Base-by-base conservation (phyloP, 768 basidiomycete species). In the Russula ochroleuca region DNA sequence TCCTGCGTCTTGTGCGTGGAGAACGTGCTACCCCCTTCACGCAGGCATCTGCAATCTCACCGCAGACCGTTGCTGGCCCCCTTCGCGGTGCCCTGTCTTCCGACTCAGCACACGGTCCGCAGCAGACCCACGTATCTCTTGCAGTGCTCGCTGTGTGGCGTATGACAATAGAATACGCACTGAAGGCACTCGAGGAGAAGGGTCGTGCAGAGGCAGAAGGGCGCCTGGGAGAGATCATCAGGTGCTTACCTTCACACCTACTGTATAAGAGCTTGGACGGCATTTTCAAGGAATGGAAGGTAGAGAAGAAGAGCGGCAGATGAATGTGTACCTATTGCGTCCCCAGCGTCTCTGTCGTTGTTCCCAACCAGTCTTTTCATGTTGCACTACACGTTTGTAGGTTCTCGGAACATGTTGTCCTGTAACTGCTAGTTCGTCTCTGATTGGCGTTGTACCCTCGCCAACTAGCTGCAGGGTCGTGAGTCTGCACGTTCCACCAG, bases 71-170 rank as follows among this genome's bases (percentile, higher is more conserved):
- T 43, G 83, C 85, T 55, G 90, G 90, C 4, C 87, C 88, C 15
- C 80, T 90, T 55, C 77, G 89, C 13, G 77, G 85, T 50, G 90
- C 89, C 40, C 78, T 92, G 54, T 78, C 83, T 6, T 84, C 83
- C n/a, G 85, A 85, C 47, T 90, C 92, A 4, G 84, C 90, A 14
- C 92, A 94, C 70, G 87, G 86, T 21, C 80, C 85, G 45, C 92
- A 95, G 70, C 96, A 99, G 76, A 98, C 94, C 1, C 94, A 95
- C 68, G 90, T 96, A 25, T 92, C 92, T 10, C 82, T 98, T 37
- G 94, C 95, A 10, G 90, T 98, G 13, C 79, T 98, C 56, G 93
- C 94, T 15, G 83, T 98, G 74, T 94, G 93, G 77, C 82, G 90
- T 28, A 83, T 98, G 78, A 79, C 88, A 7, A 78, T 87, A 55